Conservation (phyloP, 2,329 filamentous ascomycete genomes). For the Arthroderma sp. region DNA sequence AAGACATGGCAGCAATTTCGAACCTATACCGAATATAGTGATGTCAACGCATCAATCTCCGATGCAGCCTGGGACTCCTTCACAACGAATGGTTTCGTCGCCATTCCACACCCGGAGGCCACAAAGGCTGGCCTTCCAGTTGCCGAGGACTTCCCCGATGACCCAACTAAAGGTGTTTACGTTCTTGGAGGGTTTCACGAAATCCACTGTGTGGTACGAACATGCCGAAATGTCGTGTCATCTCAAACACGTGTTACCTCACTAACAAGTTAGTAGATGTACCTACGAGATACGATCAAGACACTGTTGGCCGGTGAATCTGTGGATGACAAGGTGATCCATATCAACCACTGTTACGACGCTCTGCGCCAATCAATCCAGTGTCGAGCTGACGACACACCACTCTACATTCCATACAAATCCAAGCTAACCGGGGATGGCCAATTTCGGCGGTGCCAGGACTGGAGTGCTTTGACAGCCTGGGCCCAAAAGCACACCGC, state of each 20-base stretch:
- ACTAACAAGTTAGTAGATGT: too few relatives aligned
- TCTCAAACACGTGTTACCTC: neutral
- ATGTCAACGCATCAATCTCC: neutral
- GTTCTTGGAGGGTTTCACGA: neutral
- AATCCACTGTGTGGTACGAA: neutral
- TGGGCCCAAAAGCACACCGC: neutral
- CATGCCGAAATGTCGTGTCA: neutral
- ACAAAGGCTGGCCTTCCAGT: neutral
- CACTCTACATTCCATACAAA: neutral
- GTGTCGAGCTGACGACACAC: constrained; percentile 1
- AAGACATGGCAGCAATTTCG: neutral
- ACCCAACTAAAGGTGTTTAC: neutral
- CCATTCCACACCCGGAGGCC: neutral
- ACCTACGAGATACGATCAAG: too few relatives aligned
- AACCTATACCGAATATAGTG: neutral
- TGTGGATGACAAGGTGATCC: neutral
- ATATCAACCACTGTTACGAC: constrained; percentile 1
- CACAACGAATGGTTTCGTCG: neutral
- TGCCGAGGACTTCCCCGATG: neutral
- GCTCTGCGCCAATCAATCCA: neutral
- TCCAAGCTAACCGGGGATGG: neutral
- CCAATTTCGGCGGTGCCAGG: neutral
- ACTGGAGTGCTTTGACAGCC: neutral
- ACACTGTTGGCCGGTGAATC: too few relatives aligned
- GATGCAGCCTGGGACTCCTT: neutral